Conservation (phyloP, 441 rosid genomes). For the Pelargonium citronellum region DNA sequence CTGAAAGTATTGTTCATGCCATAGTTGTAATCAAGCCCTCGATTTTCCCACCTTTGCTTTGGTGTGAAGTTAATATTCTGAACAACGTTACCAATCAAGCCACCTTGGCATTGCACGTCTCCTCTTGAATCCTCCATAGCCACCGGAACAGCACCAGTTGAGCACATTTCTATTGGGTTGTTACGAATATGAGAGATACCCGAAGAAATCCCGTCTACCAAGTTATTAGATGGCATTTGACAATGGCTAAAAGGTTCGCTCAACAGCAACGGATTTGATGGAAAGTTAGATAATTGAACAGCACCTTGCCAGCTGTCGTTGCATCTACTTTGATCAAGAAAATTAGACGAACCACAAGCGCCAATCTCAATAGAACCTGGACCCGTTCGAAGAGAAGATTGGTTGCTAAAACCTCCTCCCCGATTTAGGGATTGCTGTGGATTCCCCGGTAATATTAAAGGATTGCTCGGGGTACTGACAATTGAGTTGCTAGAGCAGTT, state of each 20-base stretch:
- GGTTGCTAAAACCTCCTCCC: constrained; percentile 36
- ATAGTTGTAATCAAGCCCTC: constrained; percentile 27
- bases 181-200: constrained; percentile 28
- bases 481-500: constrained; percentile 41
- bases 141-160: constrained; percentile 26
- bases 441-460: constrained; percentile 33
- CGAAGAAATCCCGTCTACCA: constrained; percentile 27
- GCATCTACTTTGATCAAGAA: constrained; percentile 38
- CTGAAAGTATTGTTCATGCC: constrained; percentile 26
- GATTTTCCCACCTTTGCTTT: constrained; percentile 39
- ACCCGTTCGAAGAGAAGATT: constrained; percentile 40
- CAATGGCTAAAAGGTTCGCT: constrained; percentile 31
- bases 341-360: constrained; percentile 32
- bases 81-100: constrained; percentile 31
- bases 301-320: constrained; percentile 43
- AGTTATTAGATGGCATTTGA: constrained; percentile 26
- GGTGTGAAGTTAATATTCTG: constrained; percentile 27
- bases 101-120: constrained; percentile 36
- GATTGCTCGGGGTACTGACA: constrained; percentile 35
- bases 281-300: constrained; percentile 35
- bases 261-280: constrained; percentile 35
- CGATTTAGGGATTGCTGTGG: constrained; percentile 29
- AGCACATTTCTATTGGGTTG: constrained; percentile 31
- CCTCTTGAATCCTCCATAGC: constrained; percentile 32
- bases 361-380: constrained; percentile 36